Percentiles rank a stretch among this genome's conserved stretches.
Evolutionary conservation across 768 basidiomycete species (phyloP).

Genomic region (Mycena galericulata): DNA sequence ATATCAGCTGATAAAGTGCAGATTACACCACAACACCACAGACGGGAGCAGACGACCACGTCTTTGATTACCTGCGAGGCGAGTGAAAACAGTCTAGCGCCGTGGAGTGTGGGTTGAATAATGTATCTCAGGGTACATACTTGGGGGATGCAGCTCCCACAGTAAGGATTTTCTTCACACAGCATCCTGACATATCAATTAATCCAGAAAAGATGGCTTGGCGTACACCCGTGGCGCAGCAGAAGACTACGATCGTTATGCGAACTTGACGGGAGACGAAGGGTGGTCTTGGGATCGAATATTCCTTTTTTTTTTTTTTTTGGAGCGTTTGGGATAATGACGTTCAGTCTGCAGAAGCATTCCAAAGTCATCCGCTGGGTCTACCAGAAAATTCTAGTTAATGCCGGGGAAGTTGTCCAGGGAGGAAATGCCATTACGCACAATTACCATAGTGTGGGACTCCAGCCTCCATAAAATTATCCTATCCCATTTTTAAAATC

Average conservation of each 20-base stretch:
- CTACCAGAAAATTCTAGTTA: too few species aligned
- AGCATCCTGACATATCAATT: background rate
- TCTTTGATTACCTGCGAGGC: background rate
- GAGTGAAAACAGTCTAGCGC: background rate
- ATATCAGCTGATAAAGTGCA: background rate
- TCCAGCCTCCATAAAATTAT: too few species aligned
- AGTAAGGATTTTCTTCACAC: background rate
- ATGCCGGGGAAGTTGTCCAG: too few species aligned
- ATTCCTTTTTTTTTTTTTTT: slow-evolving; percentile 39
- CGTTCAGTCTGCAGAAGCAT: too few species aligned
- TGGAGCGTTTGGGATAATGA: too few species aligned
- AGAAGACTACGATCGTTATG: slow-evolving; percentile 46
- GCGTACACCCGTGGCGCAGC: slow-evolving; percentile 45
- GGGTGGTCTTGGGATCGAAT: slow-evolving; percentile 52
- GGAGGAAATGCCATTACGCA: too few species aligned
- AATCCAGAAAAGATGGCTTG: slow-evolving; percentile 33
- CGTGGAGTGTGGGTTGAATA: background rate
- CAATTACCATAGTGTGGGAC: too few species aligned
- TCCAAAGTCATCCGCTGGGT: too few species aligned
- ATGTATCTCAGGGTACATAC: slow-evolving; percentile 9
- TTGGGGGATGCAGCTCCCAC: slow-evolving; percentile 20
- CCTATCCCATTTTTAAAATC: too few species aligned
- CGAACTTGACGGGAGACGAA: slow-evolving; percentile 43
- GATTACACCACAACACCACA: slow-evolving; percentile 16
- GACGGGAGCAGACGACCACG: background rate